Evolutionary conservation across 306 rosid genomes (phyloP).

Genomic region (Citrullus colocynthis): DNA sequence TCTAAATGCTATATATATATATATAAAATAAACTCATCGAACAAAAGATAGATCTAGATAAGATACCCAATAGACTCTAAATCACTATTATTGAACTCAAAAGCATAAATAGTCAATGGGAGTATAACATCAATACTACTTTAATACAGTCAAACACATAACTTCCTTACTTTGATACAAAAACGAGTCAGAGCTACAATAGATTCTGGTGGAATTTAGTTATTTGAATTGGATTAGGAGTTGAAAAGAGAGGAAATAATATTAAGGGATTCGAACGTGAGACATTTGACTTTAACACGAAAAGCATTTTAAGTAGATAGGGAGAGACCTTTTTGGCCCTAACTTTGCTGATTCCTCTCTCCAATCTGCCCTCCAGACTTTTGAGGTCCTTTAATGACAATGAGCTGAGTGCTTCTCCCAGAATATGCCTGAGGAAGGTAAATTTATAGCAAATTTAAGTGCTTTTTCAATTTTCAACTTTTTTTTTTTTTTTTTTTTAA

Average conservation of each 20-base stretch:
- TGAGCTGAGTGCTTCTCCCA: slow-evolving; percentile 77
- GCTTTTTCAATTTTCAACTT: too few relatives aligned
- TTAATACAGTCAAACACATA: not conserved
- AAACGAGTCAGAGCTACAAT: too few relatives aligned
- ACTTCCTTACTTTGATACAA: too few relatives aligned
- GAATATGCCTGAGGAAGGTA: slow-evolving; percentile 43
- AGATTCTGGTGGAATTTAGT: too few relatives aligned
- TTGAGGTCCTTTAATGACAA: slow-evolving; percentile 69
- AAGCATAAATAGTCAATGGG: not conserved
- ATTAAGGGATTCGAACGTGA: not conserved
- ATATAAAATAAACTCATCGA: too few relatives aligned
- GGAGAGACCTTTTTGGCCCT: slow-evolving; percentile 69
- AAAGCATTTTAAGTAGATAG: not conserved
- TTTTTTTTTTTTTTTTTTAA: too few relatives aligned
- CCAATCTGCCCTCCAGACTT: slow-evolving; percentile 80
- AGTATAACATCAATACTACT: not conserved
- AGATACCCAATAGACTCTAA: not conserved
- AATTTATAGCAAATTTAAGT: too few relatives aligned
- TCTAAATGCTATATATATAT: too few relatives aligned
- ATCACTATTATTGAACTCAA: not conserved
- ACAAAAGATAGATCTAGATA: too few relatives aligned
- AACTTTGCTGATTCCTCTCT: slow-evolving; percentile 82
- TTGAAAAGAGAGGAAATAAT: too few relatives aligned
- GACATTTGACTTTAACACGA: too few relatives aligned
- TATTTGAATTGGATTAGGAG: too few relatives aligned